phyloP scores from a whole-genome alignment of 2,329 filamentous ascomycete genomes.

The Seiridium cupressi region DNA sequence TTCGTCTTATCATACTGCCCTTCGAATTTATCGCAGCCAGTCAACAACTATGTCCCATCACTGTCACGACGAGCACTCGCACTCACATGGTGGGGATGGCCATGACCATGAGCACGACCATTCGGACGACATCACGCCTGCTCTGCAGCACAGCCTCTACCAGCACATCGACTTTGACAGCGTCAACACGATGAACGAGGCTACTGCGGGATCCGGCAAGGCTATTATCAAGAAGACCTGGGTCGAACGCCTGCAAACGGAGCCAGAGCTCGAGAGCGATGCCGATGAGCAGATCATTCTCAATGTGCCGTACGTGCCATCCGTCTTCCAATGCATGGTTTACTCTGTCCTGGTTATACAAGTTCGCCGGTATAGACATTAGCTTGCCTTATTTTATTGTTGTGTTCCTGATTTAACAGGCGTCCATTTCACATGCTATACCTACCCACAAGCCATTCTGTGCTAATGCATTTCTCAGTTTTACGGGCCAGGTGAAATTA shows the following conservation, averaged over 20 bases:
- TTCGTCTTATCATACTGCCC: not conserved
- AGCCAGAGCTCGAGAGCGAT: slow-evolving; percentile 80
- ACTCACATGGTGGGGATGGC: slow-evolving; percentile 38
- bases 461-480: slow-evolving; percentile 49
- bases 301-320: slow-evolving; percentile 71
- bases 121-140: slow-evolving; percentile 87
- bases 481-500: slow-evolving; percentile 90
- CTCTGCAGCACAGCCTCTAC: slow-evolving; percentile 87
- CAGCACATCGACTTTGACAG: slow-evolving; percentile 87
- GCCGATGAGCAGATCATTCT: slow-evolving; percentile 93
- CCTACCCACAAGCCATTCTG: not conserved
- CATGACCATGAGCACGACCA: slow-evolving; percentile 74
- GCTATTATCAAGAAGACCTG: slow-evolving; percentile 87
- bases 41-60: slow-evolving; percentile 32
- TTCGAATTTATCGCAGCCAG: not conserved
- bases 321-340: no score
- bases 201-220: slow-evolving; percentile 63
- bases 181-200: slow-evolving; percentile 83
- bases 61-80: slow-evolving; percentile 49
- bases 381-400: not conserved
- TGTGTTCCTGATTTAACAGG: no score
- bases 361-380: not conserved
- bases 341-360: no score
- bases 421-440: not conserved
- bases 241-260: slow-evolving; percentile 69